phyloP scores from a whole-genome alignment of 306 rosid species.

The Ormosia emarginata region DNA sequence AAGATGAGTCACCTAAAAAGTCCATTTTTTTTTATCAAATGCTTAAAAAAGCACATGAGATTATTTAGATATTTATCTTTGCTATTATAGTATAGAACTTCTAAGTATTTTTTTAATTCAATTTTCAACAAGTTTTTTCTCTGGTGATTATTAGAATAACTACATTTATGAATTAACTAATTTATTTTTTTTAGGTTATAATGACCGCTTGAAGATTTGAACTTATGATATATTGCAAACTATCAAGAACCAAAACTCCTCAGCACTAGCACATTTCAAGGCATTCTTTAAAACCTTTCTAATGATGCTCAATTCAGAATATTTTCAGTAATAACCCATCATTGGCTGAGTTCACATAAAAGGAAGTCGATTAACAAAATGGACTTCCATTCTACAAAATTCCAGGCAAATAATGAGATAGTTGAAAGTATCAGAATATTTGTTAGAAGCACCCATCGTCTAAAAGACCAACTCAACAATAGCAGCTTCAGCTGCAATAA shows the following conservation, averaged over 20 bases:
- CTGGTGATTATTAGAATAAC: not conserved
- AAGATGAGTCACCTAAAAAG: not conserved
- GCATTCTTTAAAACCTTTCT: not conserved
- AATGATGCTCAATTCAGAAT: not conserved
- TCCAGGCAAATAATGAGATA: not conserved
- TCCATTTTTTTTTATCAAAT: too few species aligned
- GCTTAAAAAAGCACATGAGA: not conserved
- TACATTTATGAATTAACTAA: not conserved
- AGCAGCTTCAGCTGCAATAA: not conserved
- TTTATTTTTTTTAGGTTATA: not conserved
- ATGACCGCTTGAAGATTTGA: not conserved
- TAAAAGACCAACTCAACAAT: not conserved
- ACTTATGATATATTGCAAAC: not conserved
- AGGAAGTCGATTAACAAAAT: not conserved
- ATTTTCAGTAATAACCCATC: not conserved
- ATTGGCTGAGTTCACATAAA: not conserved
- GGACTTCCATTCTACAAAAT: conserved; percentile 16
- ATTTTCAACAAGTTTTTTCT: not conserved
- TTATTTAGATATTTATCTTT: not conserved
- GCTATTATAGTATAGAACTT: not conserved
- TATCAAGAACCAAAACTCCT: not conserved
- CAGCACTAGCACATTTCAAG: not conserved
- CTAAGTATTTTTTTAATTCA: not conserved
- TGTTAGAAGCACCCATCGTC: conserved; percentile 3
- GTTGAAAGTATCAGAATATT: conserved; percentile 5